Conservation (phyloP, 345 rosid genomes). For the Acer saccharum region DNA sequence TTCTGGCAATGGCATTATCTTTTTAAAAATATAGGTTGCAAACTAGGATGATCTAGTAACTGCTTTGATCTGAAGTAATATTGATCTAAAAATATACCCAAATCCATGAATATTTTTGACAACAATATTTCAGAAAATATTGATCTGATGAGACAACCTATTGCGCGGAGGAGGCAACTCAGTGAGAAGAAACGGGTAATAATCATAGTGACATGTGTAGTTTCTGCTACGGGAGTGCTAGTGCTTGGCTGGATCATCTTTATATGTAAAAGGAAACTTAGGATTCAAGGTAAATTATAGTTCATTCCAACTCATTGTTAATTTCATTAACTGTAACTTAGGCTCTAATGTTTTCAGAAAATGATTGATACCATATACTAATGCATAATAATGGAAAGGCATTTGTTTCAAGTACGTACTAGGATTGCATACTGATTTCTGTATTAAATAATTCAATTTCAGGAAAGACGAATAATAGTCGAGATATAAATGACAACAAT, state of each 20-base stretch:
- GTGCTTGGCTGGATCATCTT: neutral
- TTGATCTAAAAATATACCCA: no score
- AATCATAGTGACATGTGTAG: neutral
- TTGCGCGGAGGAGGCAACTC: neutral
- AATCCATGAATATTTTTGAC: neutral
- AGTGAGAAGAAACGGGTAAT: neutral
- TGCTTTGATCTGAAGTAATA: no score
- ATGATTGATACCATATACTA: no score
- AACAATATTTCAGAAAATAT: neutral
- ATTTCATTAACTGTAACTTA: no score
- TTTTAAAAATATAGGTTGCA: no score
- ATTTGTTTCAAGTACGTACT: neutral
- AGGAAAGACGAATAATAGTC: neutral
- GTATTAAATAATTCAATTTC: neutral
- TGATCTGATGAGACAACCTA: no score
- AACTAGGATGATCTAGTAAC: no score
- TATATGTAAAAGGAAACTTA: neutral
- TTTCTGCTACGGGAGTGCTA: neutral
- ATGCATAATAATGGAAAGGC: no score
- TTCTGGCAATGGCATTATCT: neutral
- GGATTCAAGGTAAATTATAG: constrained; percentile 1
- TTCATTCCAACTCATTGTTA: neutral
- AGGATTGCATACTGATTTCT: neutral
- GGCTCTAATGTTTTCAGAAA: no score
- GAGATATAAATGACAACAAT: neutral